Evolutionary conservation across 2,329 filamentous ascomycete species (phyloP).

Genomic region (Hymenoscyphus fructigenus): DNA sequence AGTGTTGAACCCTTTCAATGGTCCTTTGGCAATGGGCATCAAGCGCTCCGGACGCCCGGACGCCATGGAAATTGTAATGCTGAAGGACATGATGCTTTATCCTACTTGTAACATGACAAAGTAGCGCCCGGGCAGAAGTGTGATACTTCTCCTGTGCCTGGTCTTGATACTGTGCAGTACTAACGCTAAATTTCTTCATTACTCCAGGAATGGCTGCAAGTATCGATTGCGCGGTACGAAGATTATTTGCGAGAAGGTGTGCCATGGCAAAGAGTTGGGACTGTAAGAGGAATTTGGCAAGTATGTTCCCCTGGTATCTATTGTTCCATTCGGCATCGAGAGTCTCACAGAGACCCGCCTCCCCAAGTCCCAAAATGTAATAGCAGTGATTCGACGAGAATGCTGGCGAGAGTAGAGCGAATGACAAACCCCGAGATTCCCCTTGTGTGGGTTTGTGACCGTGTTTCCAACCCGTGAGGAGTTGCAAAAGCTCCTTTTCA

Average conservation of each 20-base stretch:
- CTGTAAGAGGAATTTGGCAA: neutral
- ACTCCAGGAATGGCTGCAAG: neutral
- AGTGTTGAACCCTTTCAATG: neutral
- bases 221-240: neutral
- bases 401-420: neutral
- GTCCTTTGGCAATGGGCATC: neutral
- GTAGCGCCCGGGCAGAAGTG: neutral
- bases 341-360: slow-evolving; percentile 15
- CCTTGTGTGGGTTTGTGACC: neutral
- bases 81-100: neutral
- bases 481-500: slow-evolving; percentile 11
- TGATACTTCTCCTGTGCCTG: neutral
- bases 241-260: neutral
- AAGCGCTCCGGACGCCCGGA: neutral
- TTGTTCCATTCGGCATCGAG: slow-evolving; percentile 20
- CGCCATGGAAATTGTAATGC: neutral
- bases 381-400: neutral
- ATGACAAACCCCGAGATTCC: neutral
- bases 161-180: neutral
- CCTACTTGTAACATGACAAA: neutral
- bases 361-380: slow-evolving; percentile 23
- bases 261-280: neutral
- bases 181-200: neutral
- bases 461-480: slow-evolving; percentile 22
- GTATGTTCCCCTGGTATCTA: neutral